Percentiles rank a stretch among this genome's conserved stretches.
These are phyloP conservation scores for Trichoderma lentiforme DNA, from an alignment of 2,329 filamentous ascomycete genomes.

Conservation along the genomic window DNA sequence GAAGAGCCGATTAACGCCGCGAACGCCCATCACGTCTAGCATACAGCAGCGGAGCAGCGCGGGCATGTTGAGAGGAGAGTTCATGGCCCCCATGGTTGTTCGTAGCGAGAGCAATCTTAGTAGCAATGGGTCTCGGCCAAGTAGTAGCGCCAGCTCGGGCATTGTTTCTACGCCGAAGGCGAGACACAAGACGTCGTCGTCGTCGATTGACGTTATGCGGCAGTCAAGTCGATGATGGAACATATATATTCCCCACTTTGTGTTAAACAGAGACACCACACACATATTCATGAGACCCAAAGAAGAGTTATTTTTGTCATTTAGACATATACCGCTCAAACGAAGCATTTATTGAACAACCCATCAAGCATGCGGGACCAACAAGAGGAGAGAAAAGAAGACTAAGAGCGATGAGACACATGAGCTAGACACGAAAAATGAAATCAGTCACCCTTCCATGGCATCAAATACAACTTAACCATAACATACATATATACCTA, in stretches of 20 bases:
- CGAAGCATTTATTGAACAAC: background rate
- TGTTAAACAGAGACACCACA: background rate
- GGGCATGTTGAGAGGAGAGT: conserved; percentile 19
- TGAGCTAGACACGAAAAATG: background rate
- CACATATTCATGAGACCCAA: background rate
- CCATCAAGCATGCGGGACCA: background rate
- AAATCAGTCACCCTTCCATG: background rate
- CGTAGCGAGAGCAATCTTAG: conserved; percentile 40
- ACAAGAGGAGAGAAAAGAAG: background rate
- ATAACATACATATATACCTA: background rate
- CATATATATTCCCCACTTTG: background rate
- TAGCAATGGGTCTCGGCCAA: conserved; percentile 12
- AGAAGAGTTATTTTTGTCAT: background rate
- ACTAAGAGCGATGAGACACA: background rate
- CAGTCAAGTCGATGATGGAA: background rate
- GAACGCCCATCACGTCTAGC: conserved; percentile 35
- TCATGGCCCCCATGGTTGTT: conserved; percentile 30
- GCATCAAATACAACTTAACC: background rate
- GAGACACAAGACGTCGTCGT: conserved; percentile 8
- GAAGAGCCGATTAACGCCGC: conserved; percentile 39
- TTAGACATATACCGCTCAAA: background rate
- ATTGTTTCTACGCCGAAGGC: conserved; percentile 11
- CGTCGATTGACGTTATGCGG: conserved; percentile 10
- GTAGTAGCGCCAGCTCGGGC: conserved; percentile 20
- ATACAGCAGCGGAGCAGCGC: conserved; percentile 25